Evolutionary conservation across 345 rosid genomes (phyloP).

Genomic region (Theobroma cacao): DNA sequence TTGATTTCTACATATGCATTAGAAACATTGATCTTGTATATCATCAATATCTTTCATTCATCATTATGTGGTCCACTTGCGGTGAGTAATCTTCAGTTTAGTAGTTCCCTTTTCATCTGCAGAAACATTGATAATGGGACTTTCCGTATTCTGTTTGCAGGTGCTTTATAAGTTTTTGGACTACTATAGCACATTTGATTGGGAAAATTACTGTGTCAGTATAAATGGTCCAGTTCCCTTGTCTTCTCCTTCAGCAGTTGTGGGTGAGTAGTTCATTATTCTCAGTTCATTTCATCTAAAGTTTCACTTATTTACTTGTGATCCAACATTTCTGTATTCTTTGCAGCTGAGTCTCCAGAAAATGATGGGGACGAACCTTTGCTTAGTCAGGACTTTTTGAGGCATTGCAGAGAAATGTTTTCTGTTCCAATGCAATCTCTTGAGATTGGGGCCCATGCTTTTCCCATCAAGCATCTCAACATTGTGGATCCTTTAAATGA

Average conservation of each 20-base stretch:
- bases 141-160: slow-evolving; percentile 30
- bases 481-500: slow-evolving; percentile 81
- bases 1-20: slow-evolving; percentile 84
- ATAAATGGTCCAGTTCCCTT: slow-evolving; percentile 61
- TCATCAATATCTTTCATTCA: slow-evolving; percentile 68
- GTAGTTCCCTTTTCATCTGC: neutral
- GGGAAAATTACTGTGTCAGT: slow-evolving; percentile 63
- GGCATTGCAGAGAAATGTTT: slow-evolving; percentile 40
- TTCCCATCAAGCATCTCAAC: slow-evolving; percentile 64
- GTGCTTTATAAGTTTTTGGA: slow-evolving; percentile 70
- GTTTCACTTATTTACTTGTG: neutral
- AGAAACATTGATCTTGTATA: slow-evolving; percentile 68
- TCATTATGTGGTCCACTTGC: slow-evolving; percentile 70
- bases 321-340: slow-evolving; percentile 6
- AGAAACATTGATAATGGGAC: neutral
- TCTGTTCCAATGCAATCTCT: slow-evolving; percentile 38
- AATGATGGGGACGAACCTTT: slow-evolving; percentile 38
- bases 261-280: slow-evolving; percentile 41
- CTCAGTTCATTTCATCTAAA: neutral
- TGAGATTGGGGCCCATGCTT: slow-evolving; percentile 38
- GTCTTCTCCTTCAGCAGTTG: slow-evolving; percentile 49
- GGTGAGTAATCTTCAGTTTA: slow-evolving; percentile 38
- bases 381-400: slow-evolving; percentile 60
- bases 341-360: slow-evolving; percentile 37
- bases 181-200: slow-evolving; percentile 78